Evolutionary conservation across 2,329 filamentous ascomycete species (phyloP), one percentile per base, ranked within the genome.

Genomic region (Colletotrichum karsti): DNA sequence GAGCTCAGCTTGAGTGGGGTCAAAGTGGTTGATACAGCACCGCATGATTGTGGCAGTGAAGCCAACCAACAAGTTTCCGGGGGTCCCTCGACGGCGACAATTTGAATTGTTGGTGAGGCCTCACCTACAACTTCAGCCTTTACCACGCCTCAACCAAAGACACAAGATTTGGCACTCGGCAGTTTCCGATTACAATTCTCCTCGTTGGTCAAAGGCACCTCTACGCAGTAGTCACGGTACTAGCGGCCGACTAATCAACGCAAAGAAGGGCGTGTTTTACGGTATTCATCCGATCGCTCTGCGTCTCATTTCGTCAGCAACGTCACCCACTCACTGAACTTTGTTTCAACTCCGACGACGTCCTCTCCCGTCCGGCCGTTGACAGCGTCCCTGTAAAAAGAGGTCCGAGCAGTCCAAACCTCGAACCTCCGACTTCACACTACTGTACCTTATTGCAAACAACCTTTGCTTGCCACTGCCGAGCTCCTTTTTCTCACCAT

Each of bases 341-440:
- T 41, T 68, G 65, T 68, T 68, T 68, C 65, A 64, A 68, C 60
- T 18, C 44, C 60, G 53, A 65, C 60, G 53, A 68, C 53, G 42
- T 54, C 28, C 41, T 63, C 39, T 44, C 58, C 51, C 37, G 59
- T 63, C 64, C 64, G 64, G 60, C 61, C 65, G 65, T 68, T 68
- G 60, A 56, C 60, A 68, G 55, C 54, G 46, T 65, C 53, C 61
- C 64, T 57, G 46, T 41, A 56, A 48, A 33, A 53, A 37, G 37
- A 59, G 65, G 65, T 35, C 65, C 65, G 54, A 68, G 60, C 65
- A 68, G 57, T 30, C 22, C 61, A 13, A 12, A 13, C 35, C 24
- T 22, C 33, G 28, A 44, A 44, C 53, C 35, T 67, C 24, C 28
- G 46, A 59, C 60, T 57, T 35, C 44, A 68, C 54, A 24, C 44